Evolutionary conservation across 1,139 yeast genomes (phyloP), one percentile per base, ranked within the genome.

Genomic region (Debaryomyces coudertii): DNA sequence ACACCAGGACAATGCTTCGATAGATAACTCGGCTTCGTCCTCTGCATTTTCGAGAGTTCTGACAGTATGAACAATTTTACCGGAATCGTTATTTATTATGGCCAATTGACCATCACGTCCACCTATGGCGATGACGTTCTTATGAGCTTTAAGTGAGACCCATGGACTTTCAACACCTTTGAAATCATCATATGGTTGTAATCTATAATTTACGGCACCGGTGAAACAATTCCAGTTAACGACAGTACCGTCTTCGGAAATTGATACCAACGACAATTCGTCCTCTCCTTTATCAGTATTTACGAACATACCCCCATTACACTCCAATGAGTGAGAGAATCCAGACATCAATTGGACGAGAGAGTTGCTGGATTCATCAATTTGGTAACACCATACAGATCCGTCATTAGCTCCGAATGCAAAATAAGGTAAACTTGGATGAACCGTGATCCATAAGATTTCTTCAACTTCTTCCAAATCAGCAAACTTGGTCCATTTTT

Each of bases 401-500:
- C 99, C 98, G 64, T 92, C 97, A 8, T 76, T 74, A 33, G 92
- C 93, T 49, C 99, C 98, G 61, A 90, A 89, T n/a, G 98, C 97
- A 71, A 93, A 89, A 47, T 84, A 79, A 52, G 85, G 87, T 53
- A 67, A 62, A 22, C 73, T 70, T 18, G 97, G 97, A 65, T 93
- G 99, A 44, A 83, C 78, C 31, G 77, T 66, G 46, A 93, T 74
- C 95, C 97, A 92, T 45, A 73, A 66, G 2, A 74, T 71, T 57
- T 75, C 99, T 56, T 88, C 96, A 29, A 89, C 95, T 65, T 90
- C 97, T 60, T 88, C 92, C 51, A 89, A 70, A 53, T 85, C 83
- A 35, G 83, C 85, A 50, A 81, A 75, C 58, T 78, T 73, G 54
- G 73, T 78, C 98, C 98, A 92, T 52, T 81, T 79, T 62, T 90